phyloP scores from a whole-genome alignment of 2,329 filamentous ascomycete genomes.

The Penicillium sp. region DNA sequence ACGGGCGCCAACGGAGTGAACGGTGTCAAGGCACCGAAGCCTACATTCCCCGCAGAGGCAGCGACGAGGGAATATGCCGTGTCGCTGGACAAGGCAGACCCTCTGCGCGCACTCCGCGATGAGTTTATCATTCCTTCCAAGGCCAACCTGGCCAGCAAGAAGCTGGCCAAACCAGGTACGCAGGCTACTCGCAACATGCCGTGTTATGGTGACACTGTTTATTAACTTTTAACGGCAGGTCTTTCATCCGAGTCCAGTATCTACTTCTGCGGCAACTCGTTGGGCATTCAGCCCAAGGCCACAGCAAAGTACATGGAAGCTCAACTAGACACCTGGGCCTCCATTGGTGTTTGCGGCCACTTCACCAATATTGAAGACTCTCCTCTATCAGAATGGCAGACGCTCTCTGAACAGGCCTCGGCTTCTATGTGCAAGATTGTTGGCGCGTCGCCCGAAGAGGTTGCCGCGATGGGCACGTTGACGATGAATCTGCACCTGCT shows the following conservation, averaged over 20 bases:
- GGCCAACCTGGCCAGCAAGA: conserved; percentile 66
- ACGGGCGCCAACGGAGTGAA: conserved; percentile 18
- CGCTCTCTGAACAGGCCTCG: conserved; percentile 75
- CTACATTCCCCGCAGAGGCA: conserved; percentile 34
- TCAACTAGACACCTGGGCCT: conserved; percentile 80
- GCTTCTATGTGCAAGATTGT: conserved; percentile 70
- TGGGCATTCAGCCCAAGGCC: conserved; percentile 76
- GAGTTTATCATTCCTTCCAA: conserved; percentile 79
- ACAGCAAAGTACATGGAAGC: conserved; percentile 65
- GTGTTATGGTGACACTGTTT: background rate
- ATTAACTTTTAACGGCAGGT: conserved; percentile 27
- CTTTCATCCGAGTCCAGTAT: conserved; percentile 49
- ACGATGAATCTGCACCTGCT: conserved; percentile 78
- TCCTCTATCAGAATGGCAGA: conserved; percentile 70
- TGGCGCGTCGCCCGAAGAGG: conserved; percentile 69
- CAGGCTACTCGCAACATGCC: background rate
- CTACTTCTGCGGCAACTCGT: conserved; percentile 87
- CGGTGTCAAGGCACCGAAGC: conserved; percentile 24
- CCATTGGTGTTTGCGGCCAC: conserved; percentile 80
- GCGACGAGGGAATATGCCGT: conserved; percentile 41
- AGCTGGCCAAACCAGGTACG: conserved; percentile 48
- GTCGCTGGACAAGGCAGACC: conserved; percentile 62
- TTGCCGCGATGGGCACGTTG: conserved; percentile 84
- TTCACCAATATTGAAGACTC: conserved; percentile 70
- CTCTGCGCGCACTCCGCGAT: conserved; percentile 61